Conservation (phyloP, 768 basidiomycete species). For the Russula foetens region DNA sequence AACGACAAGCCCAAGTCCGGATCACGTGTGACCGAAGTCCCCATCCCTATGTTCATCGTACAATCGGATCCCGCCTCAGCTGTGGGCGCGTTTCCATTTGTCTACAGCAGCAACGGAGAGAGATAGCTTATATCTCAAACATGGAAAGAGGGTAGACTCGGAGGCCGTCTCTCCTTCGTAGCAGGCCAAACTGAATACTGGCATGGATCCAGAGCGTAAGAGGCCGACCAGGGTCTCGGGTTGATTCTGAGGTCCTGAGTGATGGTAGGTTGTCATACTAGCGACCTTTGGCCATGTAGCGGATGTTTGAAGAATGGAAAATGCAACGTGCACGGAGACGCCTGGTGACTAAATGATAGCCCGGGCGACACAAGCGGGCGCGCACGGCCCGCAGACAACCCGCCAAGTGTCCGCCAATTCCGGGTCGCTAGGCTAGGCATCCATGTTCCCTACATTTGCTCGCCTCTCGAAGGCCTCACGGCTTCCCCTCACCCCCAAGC, state of each 20-base stretch:
- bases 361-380: no score
- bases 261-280: no score
- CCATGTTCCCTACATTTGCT: slow-evolving; percentile 24
- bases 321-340: neutral
- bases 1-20: neutral
- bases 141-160: neutral
- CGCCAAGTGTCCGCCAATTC: no score
- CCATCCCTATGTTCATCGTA: neutral
- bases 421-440: neutral
- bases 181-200: no score
- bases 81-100: neutral
- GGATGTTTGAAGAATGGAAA: neutral
- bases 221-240: no score
- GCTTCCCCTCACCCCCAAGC: slow-evolving; percentile 72
- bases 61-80: no score
- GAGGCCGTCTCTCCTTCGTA: no score
- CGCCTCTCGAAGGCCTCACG: slow-evolving; percentile 79
- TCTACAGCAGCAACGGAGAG: neutral
- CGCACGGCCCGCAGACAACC: no score
- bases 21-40: neutral
- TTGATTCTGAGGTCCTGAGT: no score
- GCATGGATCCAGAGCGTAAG: no score
- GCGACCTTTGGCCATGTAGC: no score
- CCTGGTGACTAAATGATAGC: no score
- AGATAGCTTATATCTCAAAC: neutral